phyloP scores from a whole-genome alignment of 768 basidiomycete species.

The Leccinum subtestaceum region DNA sequence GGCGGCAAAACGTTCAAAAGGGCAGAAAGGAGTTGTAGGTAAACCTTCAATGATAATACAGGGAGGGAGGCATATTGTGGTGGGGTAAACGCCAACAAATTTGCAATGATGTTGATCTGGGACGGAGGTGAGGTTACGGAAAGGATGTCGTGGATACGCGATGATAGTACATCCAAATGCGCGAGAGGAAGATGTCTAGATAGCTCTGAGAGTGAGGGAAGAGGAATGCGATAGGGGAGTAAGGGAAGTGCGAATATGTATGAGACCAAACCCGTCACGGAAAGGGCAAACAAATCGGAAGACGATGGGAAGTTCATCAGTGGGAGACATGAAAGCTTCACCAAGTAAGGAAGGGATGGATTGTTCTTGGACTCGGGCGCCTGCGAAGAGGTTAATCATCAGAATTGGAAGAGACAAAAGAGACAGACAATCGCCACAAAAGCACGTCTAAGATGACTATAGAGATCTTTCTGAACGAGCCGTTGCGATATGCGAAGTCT shows the following conservation, averaged over 20 bases:
- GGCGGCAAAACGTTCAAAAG: constrained; percentile 54
- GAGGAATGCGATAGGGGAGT: constrained; percentile 72
- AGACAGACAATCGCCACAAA: constrained; percentile 45
- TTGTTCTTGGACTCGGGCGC: constrained; percentile 53
- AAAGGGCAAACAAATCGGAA: constrained; percentile 22
- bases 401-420: background rate
- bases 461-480: constrained; percentile 47
- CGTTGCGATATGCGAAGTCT: constrained; percentile 41
- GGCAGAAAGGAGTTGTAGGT: constrained; percentile 50
- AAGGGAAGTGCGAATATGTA: constrained; percentile 70
- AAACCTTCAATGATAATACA: constrained; percentile 44
- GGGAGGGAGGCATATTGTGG: constrained; percentile 57
- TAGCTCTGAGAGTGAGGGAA: constrained; percentile 59
- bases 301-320: constrained; percentile 31
- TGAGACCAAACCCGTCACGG: constrained; percentile 43
- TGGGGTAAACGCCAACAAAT: constrained; percentile 61
- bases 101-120: constrained; percentile 65
- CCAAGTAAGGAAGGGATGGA: constrained; percentile 28
- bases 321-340: constrained; percentile 27
- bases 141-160: constrained; percentile 31
- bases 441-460: constrained; percentile 27
- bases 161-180: constrained; percentile 34
- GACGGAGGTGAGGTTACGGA: constrained; percentile 29
- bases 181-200: constrained; percentile 62
- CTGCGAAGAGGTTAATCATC: constrained; percentile 33